Conservation (phyloP, 164 flowering plant species). For the Tetracentron sinense region DNA sequence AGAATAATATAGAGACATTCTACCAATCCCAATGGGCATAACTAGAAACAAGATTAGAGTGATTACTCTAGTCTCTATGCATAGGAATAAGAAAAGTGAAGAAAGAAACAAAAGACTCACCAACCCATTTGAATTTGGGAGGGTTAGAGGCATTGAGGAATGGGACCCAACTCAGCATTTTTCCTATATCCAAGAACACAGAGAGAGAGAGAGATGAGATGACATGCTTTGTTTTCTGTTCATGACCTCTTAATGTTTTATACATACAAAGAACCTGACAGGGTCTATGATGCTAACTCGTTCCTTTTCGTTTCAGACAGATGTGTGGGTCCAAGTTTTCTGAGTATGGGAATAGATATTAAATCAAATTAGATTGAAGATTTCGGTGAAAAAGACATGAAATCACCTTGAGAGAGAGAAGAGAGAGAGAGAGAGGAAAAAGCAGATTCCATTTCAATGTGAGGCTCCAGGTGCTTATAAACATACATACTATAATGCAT, state of each 20-base stretch:
- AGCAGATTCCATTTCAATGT: slow-evolving; percentile 7
- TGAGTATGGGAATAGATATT: slow-evolving; percentile 15
- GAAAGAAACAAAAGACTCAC: background rate
- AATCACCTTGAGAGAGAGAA: slow-evolving; percentile 24
- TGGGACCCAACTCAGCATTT: slow-evolving; percentile 12
- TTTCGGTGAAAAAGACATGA: slow-evolving; percentile 39
- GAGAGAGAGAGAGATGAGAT: slow-evolving; percentile 9
- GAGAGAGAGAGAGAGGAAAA: background rate
- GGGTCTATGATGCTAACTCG: slow-evolving; percentile 25
- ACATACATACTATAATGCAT: background rate
- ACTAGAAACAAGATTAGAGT: background rate
- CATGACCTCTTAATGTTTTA: slow-evolving; percentile 2
- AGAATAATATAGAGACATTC: background rate
- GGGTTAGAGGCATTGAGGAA: background rate
- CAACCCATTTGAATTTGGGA: too few species aligned
- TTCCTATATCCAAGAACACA: slow-evolving; percentile 7
- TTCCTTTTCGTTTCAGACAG: slow-evolving; percentile 40
- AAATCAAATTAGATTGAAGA: slow-evolving; percentile 25
- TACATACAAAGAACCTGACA: slow-evolving; percentile 26
- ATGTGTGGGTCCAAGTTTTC: slow-evolving; percentile 46
- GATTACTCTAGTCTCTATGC: background rate
- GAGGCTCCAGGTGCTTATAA: background rate
- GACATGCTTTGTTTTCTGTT: background rate
- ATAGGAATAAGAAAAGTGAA: background rate
- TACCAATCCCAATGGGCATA: too few species aligned